Evolutionary conservation across 1,284 basidiomycete species (phyloP), one percentile per base, ranked within the genome.

Genomic region (Coniophora puteana): DNA sequence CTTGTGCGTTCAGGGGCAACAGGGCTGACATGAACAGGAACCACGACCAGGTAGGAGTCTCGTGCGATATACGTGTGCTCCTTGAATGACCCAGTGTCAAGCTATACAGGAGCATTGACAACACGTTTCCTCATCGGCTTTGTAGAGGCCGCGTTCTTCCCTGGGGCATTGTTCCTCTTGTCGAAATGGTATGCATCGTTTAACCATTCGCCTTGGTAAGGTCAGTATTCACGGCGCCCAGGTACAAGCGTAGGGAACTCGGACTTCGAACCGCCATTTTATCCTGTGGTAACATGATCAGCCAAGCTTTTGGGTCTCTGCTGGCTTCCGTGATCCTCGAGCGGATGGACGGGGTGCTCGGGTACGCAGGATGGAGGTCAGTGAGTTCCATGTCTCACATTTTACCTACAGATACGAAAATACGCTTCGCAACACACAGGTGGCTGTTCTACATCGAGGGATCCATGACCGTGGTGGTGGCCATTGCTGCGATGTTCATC

Each of bases 271-370:
- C 81, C 22, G 81, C 88, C 8, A 65, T 87, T 36, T 72, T 93
- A 13, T 81, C 77, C 45, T 81, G 77, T 32, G 54, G 54, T n/a
- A 59, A 48, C 26, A 44, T 48, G 31, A 79, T 90, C 48, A 84
- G 81, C 45, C 93, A 90, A 64, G 89, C 88, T 1, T 91, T 92
- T 56, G 88, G 89, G 12, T 72, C 85, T 1, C 68, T 92, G n/a
- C 76, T 92, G 40, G 87, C 85, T 8, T 87, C 83, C 8, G 81
- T 75, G 4, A 85, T 87, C 41, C 66, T 89, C 45, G 65, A 71
- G 41, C 68, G 71, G 21, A 89, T 89, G 84, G 71, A 89, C 43
- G 83, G 80, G 7, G 68, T 69, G 32, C 63, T 83, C 2, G 88
- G 88, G 0, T 76, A 80, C 39, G 68, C 83, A 1, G 87, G 85